A percentile compares a stretch with the other conserved stretches of the same genome.
Evolutionary conservation across 2,329 filamentous ascomycete genomes (phyloP).

Genomic region (Botrytis fabae): DNA sequence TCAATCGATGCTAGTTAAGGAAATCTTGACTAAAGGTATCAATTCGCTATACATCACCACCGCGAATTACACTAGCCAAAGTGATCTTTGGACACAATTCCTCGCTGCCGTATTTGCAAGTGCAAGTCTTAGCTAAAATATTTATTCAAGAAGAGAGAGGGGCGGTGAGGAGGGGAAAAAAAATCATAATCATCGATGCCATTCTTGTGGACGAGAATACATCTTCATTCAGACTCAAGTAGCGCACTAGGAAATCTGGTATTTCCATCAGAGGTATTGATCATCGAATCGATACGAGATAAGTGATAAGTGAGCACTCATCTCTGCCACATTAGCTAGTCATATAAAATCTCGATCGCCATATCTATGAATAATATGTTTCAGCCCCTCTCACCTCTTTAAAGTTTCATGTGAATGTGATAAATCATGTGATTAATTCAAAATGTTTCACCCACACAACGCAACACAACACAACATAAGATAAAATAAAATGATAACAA

Average conservation of each 20-base stretch:
- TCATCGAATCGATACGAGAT: neutral
- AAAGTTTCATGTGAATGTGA: neutral
- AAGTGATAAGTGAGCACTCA: neutral
- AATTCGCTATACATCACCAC: neutral
- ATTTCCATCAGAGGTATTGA: neutral
- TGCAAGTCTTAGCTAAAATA: neutral
- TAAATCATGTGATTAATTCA: neutral
- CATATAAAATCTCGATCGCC: neutral
- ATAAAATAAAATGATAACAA: neutral
- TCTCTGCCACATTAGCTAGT: neutral
- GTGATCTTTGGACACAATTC: neutral
- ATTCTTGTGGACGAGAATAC: neutral
- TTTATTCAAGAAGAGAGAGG: neutral
- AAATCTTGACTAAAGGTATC: neutral
- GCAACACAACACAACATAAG: neutral
- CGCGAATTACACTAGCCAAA: neutral
- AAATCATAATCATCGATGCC: neutral
- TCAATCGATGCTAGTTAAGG: neutral
- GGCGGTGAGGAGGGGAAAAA: neutral
- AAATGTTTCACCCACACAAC: neutral
- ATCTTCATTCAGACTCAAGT: neutral
- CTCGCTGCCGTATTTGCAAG: neutral
- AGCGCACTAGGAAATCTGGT: neutral
- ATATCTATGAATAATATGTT: neutral
- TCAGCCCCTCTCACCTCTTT: neutral